phyloP scores from a whole-genome alignment of 1,284 basidiomycete species.

The Ceratobasidium sp. region DNA sequence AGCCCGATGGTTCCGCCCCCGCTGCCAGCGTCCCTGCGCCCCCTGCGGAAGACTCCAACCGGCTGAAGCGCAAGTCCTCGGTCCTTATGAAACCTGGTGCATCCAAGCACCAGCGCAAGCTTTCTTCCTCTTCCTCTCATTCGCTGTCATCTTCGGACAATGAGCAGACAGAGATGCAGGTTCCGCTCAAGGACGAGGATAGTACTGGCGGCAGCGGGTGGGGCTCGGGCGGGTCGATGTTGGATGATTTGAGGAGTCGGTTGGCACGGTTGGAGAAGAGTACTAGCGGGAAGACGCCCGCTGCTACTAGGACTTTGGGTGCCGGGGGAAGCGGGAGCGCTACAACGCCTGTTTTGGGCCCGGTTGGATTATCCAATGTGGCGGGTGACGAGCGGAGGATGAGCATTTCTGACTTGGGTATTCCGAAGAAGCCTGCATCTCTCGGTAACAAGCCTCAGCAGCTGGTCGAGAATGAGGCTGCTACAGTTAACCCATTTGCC shows the following conservation, averaged over 20 bases:
- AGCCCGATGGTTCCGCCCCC: slow-evolving; percentile 22
- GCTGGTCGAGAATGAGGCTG: slow-evolving; percentile 4
- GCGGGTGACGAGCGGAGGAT: slow-evolving; percentile 20
- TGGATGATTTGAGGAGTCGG: slow-evolving; percentile 28
- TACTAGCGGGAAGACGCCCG: slow-evolving; percentile 43
- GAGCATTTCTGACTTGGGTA: slow-evolving; percentile 35
- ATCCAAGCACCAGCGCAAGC: slow-evolving; percentile 44
- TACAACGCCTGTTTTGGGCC: neutral
- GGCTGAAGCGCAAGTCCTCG: slow-evolving; percentile 41
- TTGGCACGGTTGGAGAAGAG: slow-evolving; percentile 40
- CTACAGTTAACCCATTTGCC: neutral
- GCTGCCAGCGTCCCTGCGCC: neutral
- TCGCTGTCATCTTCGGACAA: slow-evolving; percentile 33
- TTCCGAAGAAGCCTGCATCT: slow-evolving; percentile 5
- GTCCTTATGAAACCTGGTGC: slow-evolving; percentile 7
- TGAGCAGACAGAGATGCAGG: slow-evolving; percentile 44
- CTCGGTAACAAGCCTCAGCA: neutral
- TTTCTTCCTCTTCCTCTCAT: slow-evolving; percentile 23
- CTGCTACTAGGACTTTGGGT: slow-evolving; percentile 19
- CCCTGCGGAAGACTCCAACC: slow-evolving; percentile 19
- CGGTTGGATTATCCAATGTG: neutral
- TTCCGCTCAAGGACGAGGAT: slow-evolving; percentile 31
- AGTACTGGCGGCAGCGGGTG: slow-evolving; percentile 25
- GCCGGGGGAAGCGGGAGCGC: neutral
- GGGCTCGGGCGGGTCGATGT: slow-evolving; percentile 24